phyloP scores from a whole-genome alignment of 2,329 filamentous ascomycete species.

The Botryotinia narcissicola region DNA sequence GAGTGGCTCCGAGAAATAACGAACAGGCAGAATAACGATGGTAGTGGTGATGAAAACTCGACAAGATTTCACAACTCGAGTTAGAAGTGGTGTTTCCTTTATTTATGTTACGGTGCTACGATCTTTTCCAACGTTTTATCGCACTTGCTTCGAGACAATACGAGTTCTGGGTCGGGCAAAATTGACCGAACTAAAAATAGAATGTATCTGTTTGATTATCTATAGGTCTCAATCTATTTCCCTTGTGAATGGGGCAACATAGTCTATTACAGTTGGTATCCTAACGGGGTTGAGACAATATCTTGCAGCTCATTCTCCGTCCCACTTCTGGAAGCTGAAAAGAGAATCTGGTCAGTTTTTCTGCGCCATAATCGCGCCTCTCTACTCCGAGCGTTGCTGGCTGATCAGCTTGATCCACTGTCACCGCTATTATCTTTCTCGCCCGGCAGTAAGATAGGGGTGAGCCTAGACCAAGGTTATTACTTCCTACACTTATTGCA shows the following conservation, averaged over 20 bases:
- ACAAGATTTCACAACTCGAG: neutral
- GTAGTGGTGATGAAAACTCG: neutral
- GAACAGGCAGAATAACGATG: neutral
- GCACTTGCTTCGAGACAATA: neutral
- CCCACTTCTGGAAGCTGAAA: neutral
- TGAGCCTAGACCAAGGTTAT: neutral
- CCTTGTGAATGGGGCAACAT: neutral
- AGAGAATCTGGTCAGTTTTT: neutral
- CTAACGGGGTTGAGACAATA: neutral
- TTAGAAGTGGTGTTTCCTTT: neutral
- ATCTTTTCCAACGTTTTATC: neutral
- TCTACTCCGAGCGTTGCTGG: neutral
- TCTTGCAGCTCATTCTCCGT: neutral
- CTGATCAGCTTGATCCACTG: neutral
- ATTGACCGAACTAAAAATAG: neutral
- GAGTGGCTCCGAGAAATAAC: neutral
- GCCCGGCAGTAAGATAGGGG: neutral
- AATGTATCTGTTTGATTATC: neutral
- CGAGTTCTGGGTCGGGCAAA: neutral
- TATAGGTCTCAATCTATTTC: neutral
- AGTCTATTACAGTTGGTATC: neutral
- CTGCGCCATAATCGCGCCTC: neutral
- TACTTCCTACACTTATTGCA: neutral
- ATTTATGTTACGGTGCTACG: neutral
- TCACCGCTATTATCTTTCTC: neutral